Conservation (phyloP, 495 filamentous ascomycete species). For the Neurospora sp. region DNA sequence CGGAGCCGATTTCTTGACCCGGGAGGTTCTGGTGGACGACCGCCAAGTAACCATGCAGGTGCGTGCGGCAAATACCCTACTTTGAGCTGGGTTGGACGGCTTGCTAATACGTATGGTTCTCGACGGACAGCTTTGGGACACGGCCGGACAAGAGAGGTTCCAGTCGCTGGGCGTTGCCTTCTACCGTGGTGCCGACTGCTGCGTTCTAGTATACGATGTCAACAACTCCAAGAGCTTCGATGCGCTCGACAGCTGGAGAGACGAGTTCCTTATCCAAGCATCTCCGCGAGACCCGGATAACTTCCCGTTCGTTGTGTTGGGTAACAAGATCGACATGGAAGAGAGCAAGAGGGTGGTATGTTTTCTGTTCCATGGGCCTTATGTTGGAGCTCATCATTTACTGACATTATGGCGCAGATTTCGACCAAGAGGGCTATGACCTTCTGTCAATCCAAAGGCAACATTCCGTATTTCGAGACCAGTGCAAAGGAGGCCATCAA, state of each 20-base stretch:
- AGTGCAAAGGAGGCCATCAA: constrained; percentile 98
- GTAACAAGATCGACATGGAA: constrained; percentile 98
- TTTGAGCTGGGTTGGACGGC: neutral
- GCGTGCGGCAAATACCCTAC: constrained; percentile 18
- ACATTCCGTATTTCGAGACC: constrained; percentile 97
- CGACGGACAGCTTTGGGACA: constrained; percentile 79
- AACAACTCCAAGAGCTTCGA: constrained; percentile 99
- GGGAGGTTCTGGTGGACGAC: constrained; percentile 96
- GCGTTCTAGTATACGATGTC: constrained; percentile 95
- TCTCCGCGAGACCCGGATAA: constrained; percentile 93
- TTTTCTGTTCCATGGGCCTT: neutral
- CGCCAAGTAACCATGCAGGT: constrained; percentile 98
- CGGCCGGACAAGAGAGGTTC: constrained; percentile 94
- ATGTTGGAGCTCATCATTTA: neutral
- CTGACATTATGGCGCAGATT: constrained; percentile 43
- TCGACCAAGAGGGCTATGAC: constrained; percentile 91
- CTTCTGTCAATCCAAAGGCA: constrained; percentile 94
- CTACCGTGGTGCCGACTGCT: constrained; percentile 97
- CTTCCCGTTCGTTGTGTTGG: constrained; percentile 96
- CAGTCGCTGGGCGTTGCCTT: constrained; percentile 97
- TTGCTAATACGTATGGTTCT: constrained; percentile 5
- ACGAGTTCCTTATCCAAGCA: constrained; percentile 97
- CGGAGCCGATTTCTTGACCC: constrained; percentile 96
- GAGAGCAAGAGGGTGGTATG: constrained; percentile 87
- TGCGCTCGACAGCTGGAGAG: constrained; percentile 94